These are phyloP conservation scores for Colletotrichum abscissum DNA, from an alignment of 2,329 filamentous ascomycete species.

Conservation along the genomic window DNA sequence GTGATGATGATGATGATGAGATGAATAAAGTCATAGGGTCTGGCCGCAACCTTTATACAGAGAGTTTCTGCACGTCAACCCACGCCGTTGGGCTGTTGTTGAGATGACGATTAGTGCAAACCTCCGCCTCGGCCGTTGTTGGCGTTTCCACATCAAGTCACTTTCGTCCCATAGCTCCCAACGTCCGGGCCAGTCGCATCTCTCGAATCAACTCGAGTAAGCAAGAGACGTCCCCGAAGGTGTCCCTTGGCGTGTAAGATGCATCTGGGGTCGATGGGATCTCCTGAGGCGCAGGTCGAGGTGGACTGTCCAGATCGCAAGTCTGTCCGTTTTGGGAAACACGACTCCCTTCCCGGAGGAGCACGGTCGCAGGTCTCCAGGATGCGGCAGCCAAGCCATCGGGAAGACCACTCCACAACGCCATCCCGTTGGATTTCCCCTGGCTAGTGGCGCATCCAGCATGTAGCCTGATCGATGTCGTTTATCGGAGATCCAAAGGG, in stretches of 20 bases:
- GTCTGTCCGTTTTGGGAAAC: slow-evolving; percentile 36
- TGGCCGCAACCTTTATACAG: slow-evolving; percentile 27
- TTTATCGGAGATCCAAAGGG: slow-evolving; percentile 22
- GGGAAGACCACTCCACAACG: neutral
- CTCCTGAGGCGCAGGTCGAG: slow-evolving; percentile 19
- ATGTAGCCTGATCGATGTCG: slow-evolving; percentile 12
- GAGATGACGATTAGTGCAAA: slow-evolving; percentile 18
- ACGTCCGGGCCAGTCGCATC: slow-evolving; percentile 22
- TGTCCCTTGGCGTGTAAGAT: slow-evolving; percentile 21
- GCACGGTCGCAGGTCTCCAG: slow-evolving; percentile 26
- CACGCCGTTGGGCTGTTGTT: slow-evolving; percentile 6
- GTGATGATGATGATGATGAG: slow-evolving; percentile 3
- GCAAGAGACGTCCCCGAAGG: neutral
- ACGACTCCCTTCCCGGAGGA: slow-evolving; percentile 6
- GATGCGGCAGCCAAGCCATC: slow-evolving; percentile 21
- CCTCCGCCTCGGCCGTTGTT: slow-evolving; percentile 9
- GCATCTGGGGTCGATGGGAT: slow-evolving; percentile 9
- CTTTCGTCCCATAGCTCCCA: slow-evolving; percentile 15
- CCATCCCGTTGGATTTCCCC: neutral
- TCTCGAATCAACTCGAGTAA: neutral
- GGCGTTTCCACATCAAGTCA: slow-evolving; percentile 7
- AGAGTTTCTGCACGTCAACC: slow-evolving; percentile 7
- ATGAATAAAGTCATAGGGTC: slow-evolving; percentile 2
- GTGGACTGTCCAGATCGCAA: slow-evolving; percentile 29
- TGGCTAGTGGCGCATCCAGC: neutral